Percentiles rank a stretch among this genome's conserved stretches.
These are phyloP conservation scores for Arbutus unedo DNA, from an alignment of 148 eudicot genomes.

Conservation along the genomic window DNA sequence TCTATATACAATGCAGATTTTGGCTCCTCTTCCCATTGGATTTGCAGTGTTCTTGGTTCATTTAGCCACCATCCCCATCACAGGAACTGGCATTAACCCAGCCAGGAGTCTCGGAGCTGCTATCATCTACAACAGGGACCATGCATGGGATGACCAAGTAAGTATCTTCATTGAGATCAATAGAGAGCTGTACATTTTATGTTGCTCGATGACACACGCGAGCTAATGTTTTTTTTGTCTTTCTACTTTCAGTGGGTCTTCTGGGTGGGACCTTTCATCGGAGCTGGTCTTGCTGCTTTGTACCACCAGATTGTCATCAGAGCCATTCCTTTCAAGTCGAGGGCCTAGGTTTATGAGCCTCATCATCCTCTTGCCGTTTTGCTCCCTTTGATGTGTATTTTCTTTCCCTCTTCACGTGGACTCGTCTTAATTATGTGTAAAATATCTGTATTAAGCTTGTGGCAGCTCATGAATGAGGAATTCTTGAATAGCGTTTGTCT, in stretches of 20 bases:
- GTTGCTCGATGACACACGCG: not conserved
- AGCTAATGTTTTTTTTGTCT: not conserved
- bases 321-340: slow-evolving; percentile 70
- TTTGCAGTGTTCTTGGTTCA: slow-evolving; percentile 56
- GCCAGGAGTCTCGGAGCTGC: slow-evolving; percentile 62
- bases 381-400: not conserved
- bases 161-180: slow-evolving; percentile 2
- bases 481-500: not conserved
- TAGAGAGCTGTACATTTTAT: not conserved
- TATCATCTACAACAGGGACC: slow-evolving; percentile 39
- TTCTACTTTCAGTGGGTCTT: slow-evolving; percentile 57
- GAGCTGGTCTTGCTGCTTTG: slow-evolving; percentile 75
- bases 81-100: slow-evolving; percentile 59
- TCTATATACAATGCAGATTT: slow-evolving; percentile 30
- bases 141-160: slow-evolving; percentile 50
- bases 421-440: not conserved
- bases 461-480: slow-evolving; percentile 10
- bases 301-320: slow-evolving; percentile 65
- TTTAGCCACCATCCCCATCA: slow-evolving; percentile 54
- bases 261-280: slow-evolving; percentile 89
- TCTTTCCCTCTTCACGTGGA: not conserved
- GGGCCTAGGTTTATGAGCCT: slow-evolving; percentile 6
- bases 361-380: not conserved
- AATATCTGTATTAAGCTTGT: slow-evolving; percentile 7
- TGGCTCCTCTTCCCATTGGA: slow-evolving; percentile 59